Evolutionary conservation across 306 rosid genomes (phyloP).

Genomic region (Corylus americana): DNA sequence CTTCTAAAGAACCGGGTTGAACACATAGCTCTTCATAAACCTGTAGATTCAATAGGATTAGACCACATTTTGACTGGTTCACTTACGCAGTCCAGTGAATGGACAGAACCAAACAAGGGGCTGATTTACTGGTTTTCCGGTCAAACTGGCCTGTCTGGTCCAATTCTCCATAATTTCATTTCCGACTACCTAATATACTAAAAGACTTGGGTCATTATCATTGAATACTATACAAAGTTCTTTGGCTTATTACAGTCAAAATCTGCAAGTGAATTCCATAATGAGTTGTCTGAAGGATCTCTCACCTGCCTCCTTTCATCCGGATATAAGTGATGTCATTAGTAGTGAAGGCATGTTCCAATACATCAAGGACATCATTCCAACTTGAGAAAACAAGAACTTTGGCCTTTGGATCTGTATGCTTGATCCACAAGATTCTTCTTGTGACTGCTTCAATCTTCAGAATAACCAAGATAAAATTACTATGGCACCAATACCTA

Average conservation of each 20-base stretch:
- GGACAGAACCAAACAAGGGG: not conserved
- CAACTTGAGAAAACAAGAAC: conserved; percentile 94
- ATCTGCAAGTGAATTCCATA: not conserved
- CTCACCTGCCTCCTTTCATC: conserved; percentile 98
- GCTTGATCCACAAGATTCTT: conserved; percentile 87
- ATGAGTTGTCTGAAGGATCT: conserved; percentile 9
- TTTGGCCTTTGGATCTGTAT: conserved; percentile 67
- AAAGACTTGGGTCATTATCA: not conserved
- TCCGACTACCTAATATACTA: not conserved
- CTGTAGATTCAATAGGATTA: not conserved
- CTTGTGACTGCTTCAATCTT: conserved; percentile 92
- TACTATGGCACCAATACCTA: not conserved
- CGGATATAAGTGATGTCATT: conserved; percentile 63
- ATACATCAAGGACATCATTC: conserved; percentile 93
- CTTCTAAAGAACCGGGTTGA: not conserved
- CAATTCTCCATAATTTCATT: not conserved
- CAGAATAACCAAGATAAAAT: conserved; percentile 29
- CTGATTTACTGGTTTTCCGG: not conserved
- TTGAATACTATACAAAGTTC: not conserved
- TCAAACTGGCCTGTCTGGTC: not conserved
- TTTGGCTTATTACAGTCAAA: not conserved
- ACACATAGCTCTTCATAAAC: not conserved
- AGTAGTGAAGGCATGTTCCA: conserved; percentile 82
- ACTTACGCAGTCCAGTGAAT: not conserved
- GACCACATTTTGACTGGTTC: not conserved